A percentile compares a stretch with the other conserved stretches of the same genome.
These are phyloP conservation scores for Penicillium lividum DNA, from an alignment of 495 filamentous ascomycete species.

Conservation along the genomic window DNA sequence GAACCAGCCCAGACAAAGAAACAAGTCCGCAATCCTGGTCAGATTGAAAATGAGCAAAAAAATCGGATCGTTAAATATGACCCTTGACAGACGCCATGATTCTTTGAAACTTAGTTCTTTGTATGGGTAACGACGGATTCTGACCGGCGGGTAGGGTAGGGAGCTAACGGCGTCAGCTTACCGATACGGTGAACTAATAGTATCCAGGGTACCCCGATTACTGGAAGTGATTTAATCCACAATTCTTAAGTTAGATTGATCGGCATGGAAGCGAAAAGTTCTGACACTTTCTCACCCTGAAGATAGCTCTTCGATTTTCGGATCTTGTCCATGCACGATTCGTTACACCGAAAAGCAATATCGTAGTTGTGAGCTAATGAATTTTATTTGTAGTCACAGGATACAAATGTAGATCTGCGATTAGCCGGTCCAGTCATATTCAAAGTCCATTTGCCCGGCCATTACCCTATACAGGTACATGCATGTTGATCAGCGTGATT, in stretches of 20 bases:
- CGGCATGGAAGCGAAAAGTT: neutral
- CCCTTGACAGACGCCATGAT: neutral
- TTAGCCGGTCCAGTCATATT: slow-evolving; percentile 8
- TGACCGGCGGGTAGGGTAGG: neutral
- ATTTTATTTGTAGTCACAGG: slow-evolving; percentile 10
- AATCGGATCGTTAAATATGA: neutral
- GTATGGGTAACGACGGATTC: neutral
- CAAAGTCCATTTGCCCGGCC: neutral
- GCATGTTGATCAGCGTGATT: slow-evolving; percentile 5
- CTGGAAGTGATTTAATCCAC: neutral
- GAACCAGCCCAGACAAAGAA: slow-evolving; percentile 31
- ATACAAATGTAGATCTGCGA: slow-evolving; percentile 2
- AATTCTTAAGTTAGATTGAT: neutral
- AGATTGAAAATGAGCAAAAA: slow-evolving; percentile 23
- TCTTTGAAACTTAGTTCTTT: too few species aligned
- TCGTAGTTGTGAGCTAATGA: neutral
- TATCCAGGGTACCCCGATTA: too few species aligned
- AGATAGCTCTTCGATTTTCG: neutral
- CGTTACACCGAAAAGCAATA: slow-evolving; percentile 14
- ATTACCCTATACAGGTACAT: neutral
- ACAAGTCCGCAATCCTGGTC: slow-evolving; percentile 18
- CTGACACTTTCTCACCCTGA: neutral
- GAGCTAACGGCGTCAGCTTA: too few species aligned
- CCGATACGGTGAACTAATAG: too few species aligned
- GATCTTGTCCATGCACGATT: neutral